phyloP scores from a whole-genome alignment of 768 basidiomycete genomes.

The Lactarius sp. region DNA sequence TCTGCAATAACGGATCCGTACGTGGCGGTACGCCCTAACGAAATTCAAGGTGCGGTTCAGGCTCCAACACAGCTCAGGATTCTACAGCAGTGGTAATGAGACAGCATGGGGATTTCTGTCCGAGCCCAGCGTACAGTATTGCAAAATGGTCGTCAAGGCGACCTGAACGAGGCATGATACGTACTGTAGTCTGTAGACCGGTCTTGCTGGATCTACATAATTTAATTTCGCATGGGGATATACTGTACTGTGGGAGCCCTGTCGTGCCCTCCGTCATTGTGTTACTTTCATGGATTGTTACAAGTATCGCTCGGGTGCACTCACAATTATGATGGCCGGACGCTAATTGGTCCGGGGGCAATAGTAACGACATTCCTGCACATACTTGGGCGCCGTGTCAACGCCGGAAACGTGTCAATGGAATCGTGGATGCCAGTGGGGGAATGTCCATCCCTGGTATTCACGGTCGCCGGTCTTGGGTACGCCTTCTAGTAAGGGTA shows the following conservation, averaged over 20 bases:
- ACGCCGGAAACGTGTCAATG: constrained; percentile 4
- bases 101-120: neutral
- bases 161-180: neutral
- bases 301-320: neutral
- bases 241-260: too few species aligned
- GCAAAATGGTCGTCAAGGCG: constrained; percentile 13
- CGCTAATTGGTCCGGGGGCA: neutral
- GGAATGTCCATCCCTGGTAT: neutral
- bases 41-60: neutral
- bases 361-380: neutral
- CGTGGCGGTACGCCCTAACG: neutral
- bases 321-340: neutral
- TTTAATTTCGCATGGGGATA: neutral
- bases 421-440: neutral
- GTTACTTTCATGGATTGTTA: neutral
- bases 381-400: constrained; percentile 5
- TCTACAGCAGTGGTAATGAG: neutral
- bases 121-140: neutral
- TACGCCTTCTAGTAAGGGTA: neutral
- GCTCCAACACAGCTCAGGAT: neutral
- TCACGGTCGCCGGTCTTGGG: constrained; percentile 3
- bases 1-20: constrained; percentile 35
- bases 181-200: neutral
- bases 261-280: too few species aligned
- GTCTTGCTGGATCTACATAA: neutral